Evolutionary conservation across 495 filamentous ascomycete species (phyloP), one percentile per base, ranked within the genome.

Genomic region (Tuber melanosporum): DNA sequence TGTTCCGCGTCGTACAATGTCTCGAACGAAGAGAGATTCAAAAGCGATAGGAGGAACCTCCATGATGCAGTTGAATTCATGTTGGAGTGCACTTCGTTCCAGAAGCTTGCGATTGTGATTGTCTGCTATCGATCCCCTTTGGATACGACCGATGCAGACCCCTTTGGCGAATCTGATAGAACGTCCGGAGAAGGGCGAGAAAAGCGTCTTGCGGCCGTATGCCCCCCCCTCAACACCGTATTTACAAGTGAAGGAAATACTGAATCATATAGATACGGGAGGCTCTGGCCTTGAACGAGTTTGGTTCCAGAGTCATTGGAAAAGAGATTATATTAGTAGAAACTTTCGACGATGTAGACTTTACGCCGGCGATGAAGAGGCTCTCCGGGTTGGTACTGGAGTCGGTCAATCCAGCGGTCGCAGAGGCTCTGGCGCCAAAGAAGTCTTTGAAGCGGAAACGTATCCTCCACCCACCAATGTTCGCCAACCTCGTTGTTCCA

Each of bases 111-210:
- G 20, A 46, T 83, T 36, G 80, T 80, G 81, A 76, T 83, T 20
- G 62, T 83, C 36, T 83, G 81, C 47, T 83, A 83, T 75, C 76
- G 81, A 71, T 81, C 78, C 43, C 81, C 81, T 22, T 71, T 83
- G 44, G 81, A 83, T 73, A 75, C 41, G 20, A 69, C 78, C 52
- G 75, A 80, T 41, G 81, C 81, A 12, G 74, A 83, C 75, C 81
- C 81, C 7, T 81, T 73, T 74, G 81, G 81, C 22, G 78, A 83
- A 57, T 73, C 73, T 43, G 76, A 75, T 41, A 77, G 81, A 74
- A 83, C 78, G 41, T 77, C 77, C 7, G 81, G 81, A 20, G 72
- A 77, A 49, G 81, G 78, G 45, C 78, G 81, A 70, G 73, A 75
- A 62, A 74, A 72, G 70, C 79, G 81, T 43, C 73, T 83, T 80